phyloP scores from a whole-genome alignment of 139 green algal genomes.

The Astrephomene gubernaculifera region DNA sequence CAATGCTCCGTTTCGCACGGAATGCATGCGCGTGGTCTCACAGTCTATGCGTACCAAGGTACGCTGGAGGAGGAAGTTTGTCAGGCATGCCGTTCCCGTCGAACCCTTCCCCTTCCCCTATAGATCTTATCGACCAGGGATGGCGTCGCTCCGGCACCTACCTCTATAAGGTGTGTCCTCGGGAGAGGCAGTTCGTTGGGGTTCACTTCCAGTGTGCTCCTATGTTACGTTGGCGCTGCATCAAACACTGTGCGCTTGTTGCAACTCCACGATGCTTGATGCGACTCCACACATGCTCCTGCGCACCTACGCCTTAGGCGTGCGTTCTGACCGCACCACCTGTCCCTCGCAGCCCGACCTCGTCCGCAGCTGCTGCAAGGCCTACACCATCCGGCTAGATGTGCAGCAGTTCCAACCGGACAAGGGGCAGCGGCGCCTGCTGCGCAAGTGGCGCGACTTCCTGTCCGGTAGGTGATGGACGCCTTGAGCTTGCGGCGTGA shows the following conservation, averaged over 20 bases:
- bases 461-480: too few relatives aligned
- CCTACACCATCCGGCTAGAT: slow-evolving; percentile 72
- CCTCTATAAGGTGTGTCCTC: slow-evolving; percentile 61
- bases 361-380: slow-evolving; percentile 56
- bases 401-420: slow-evolving; percentile 43
- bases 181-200: too few relatives aligned
- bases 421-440: slow-evolving; percentile 53
- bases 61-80: neutral
- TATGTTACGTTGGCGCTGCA: too few relatives aligned
- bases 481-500: too few relatives aligned
- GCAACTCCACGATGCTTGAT: too few relatives aligned
- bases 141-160: slow-evolving; percentile 64
- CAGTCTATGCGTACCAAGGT: slow-evolving; percentile 62
- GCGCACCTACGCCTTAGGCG: too few relatives aligned
- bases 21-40: slow-evolving; percentile 49
- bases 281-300: too few relatives aligned
- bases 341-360: slow-evolving; percentile 53
- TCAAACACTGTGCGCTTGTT: too few relatives aligned
- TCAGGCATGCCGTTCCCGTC: neutral
- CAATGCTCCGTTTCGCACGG: slow-evolving; percentile 19
- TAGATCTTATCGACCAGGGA: slow-evolving; percentile 68
- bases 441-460: slow-evolving; percentile 53
- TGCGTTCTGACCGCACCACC: too few relatives aligned
- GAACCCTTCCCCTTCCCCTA: neutral
- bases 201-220: too few relatives aligned